phyloP scores from a whole-genome alignment of 768 basidiomycete species.

The Mycena vulgaris region DNA sequence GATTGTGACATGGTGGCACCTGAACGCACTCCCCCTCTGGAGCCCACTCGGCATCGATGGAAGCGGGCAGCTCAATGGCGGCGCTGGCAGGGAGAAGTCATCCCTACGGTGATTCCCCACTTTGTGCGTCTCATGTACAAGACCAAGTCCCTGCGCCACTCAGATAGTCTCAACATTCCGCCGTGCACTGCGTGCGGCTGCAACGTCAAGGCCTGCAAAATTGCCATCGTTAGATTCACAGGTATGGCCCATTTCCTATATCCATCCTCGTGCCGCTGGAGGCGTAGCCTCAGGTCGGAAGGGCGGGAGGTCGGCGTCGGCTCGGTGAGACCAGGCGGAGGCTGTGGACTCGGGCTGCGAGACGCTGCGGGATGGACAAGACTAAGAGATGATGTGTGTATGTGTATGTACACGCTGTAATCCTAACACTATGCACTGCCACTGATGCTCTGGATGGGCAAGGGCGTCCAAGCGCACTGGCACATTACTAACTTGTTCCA shows the following conservation, averaged over 20 bases:
- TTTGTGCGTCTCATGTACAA: not conserved
- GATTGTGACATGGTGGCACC: not conserved
- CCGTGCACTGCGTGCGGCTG: not conserved
- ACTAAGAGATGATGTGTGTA: too few species aligned
- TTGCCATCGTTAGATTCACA: not conserved
- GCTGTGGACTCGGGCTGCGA: too few species aligned
- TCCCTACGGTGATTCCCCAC: not conserved
- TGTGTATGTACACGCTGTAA: too few species aligned
- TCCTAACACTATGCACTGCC: too few species aligned
- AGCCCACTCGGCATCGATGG: not conserved
- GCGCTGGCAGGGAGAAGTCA: not conserved
- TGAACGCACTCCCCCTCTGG: not conserved
- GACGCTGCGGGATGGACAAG: too few species aligned
- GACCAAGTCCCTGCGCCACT: constrained; percentile 10
- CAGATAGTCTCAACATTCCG: not conserved
- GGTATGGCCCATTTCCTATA: not conserved
- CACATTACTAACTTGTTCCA: not conserved
- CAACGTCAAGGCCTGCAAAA: not conserved
- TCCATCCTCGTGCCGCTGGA: not conserved
- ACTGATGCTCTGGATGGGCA: too few species aligned
- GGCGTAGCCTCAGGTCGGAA: too few species aligned
- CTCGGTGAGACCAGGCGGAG: too few species aligned
- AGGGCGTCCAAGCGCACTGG: too few species aligned
- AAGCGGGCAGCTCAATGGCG: constrained; percentile 11
- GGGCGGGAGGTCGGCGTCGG: too few species aligned